Base-by-base conservation (phyloP, 1,139 yeast genomes). In the Waltiozyma solani region DNA sequence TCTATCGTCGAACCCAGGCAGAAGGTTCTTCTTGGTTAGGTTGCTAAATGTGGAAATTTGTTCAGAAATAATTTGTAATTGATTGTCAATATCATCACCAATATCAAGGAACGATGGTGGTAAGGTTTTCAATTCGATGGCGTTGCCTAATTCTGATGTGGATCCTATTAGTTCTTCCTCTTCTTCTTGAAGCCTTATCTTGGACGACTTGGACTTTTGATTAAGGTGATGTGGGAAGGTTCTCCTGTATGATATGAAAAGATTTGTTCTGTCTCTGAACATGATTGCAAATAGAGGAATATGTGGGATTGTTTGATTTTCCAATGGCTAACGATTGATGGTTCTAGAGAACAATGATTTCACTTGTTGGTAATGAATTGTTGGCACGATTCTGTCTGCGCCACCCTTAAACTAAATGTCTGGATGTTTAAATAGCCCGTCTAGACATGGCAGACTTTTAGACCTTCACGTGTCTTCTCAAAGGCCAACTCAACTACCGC, bases 1-100 rank as follows among this genome's bases (percentile, higher is more conserved):
- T 46, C 84, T 71, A 56, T 89, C 96, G 47, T 73, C 79, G 53
- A 87, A 84, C 32, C 91, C 91, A 2, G 96, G 95, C 36, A 91
- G 71, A 23, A 91, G 69, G 48, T 89, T 82, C 59, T 80, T 82
- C 56, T 83, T 80, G 57, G 93, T 93, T 36, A 86, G 59, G 27
- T 72, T 69, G 40, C 77, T 79, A 50, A 91, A 66, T 43, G 70
- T 73, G 36, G 47, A 59, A 45, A 44, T 67, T 65, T 45, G 79
- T 70, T 51, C 77, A 63, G 32, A 52, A 47, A 41, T 71, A 69
- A 40, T 82, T 69, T 18, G 57, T 34, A 89, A 59, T 42, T 73
- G 63, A 25, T 66, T 73, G 55, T 87, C 95, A 10, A 91, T 73
- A 42, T 81, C 86, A 36, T 71, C 69, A 7, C 87, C 73, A 22